phyloP scores from a whole-genome alignment of 1,284 basidiomycete species.

The Tilletiaria anomala region DNA sequence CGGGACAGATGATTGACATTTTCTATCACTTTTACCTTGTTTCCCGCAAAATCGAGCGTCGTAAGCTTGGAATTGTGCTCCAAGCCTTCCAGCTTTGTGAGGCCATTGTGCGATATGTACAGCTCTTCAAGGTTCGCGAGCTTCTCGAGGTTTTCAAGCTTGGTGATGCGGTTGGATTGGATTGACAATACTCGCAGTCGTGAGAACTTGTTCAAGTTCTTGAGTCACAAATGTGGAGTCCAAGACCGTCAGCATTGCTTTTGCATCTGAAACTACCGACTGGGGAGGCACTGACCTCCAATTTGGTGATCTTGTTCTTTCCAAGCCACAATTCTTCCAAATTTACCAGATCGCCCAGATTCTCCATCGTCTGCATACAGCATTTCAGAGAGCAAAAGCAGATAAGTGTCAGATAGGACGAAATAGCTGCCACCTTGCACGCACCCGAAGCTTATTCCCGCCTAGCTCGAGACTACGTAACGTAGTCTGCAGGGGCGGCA shows the following conservation, averaged over 20 bases:
- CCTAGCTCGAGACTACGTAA: constrained; percentile 78
- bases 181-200: constrained; percentile 46
- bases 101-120: constrained; percentile 86
- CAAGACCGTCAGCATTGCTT: constrained; percentile 1
- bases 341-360: constrained; percentile 62
- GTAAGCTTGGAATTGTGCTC: constrained; percentile 51
- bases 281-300: constrained; percentile 5
- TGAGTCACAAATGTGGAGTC: neutral
- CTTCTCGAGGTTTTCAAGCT: constrained; percentile 56
- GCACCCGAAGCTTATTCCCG: constrained; percentile 72
- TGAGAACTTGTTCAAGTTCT: constrained; percentile 9
- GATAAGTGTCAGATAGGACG: too few species aligned
- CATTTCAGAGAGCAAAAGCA: neutral
- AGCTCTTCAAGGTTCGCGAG: constrained; percentile 60
- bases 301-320: constrained; percentile 46
- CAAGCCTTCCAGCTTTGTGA: constrained; percentile 69
- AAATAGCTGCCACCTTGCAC: constrained; percentile 18
- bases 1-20: constrained; percentile 59
- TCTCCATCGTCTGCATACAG: constrained; percentile 62
- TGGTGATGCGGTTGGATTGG: constrained; percentile 85
- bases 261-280: neutral
- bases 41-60: constrained; percentile 75
- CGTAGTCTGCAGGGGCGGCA: constrained; percentile 48
- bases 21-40: constrained; percentile 64
- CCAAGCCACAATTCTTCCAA: constrained; percentile 90